Evolutionary conservation across 1,139 yeast species (phyloP), one percentile per base, ranked within the genome.

Genomic region (Suhomyces maxii): DNA sequence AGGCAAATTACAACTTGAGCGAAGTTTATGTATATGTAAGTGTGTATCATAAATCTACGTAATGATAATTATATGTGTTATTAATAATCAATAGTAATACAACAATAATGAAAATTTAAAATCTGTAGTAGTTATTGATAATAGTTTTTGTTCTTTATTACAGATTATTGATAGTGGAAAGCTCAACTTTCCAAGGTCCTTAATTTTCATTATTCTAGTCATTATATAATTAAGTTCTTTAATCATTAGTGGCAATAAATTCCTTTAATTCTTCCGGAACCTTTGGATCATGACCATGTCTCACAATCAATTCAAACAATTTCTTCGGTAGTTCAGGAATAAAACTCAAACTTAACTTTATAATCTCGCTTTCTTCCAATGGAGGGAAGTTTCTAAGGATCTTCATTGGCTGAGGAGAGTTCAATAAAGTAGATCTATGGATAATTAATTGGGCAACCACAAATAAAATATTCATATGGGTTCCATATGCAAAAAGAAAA

Each of bases 401-500:
- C 41, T 83, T 75, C 87, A 89, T 89, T 14, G 97, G 97, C 51
- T 75, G 86, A 26, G 67, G 66, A 7, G 86, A 76, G 18, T 69
- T 68, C 48, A 90, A 64, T 12, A 90, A 67, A 38, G 75, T 69
- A 6, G 83, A 76, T 44, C 97, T 69, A 53, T 86, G 84, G 43
- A 85, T 72, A 11, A 88, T 83, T 39, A 90, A 69, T 63, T 89
- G 96, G 0, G 97, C 95, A 13, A 90, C 90, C 9, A 90, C 82
- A 55, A 90, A 87, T 33, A 91, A 69, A 30, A 91, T 78, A 64
- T 90, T 90, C 84, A 90, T 79, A 61, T 91, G 97, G 28, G 88
- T 81, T 0, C 98, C 98, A 59, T 89, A 90, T 3, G 97, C 96
- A 64, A 90, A 86, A 58, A 89, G 67, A 53, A 89, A 86, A 63